Base-by-base conservation (phyloP, 371 early-diverging fungal genomes). In the Dichotomocladium elegans region DNA sequence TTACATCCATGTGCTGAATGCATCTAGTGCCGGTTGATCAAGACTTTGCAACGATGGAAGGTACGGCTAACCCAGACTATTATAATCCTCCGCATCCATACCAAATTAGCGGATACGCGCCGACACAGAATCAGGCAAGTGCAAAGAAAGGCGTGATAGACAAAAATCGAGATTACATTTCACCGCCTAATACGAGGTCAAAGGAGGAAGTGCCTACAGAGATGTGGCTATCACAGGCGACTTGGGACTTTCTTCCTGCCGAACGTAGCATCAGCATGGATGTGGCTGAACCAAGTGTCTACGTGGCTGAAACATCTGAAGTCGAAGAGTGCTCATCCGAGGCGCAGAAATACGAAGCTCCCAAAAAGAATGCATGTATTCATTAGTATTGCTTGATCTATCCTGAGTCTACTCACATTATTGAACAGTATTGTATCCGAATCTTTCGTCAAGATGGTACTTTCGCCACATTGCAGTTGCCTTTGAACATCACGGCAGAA, bases 391-490 rank as follows among this genome's bases (percentile, higher is more conserved):
- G 12, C 4, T 22, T n/a, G 14, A 27, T n/a, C 14, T 12, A 40
- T 9, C 5, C 15, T 22, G 1, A 1, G 41, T 25, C 29, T 43
- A 8, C 21, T 34, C n/a, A 40, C 15, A 41, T 6, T 14, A 15
- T 4, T 14, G 11, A 27, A 12, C 55, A 77, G 76, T 79, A 69
- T 47, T 74, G 74, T 52, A 81, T 87, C 41, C 81, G 85, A 24
- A 77, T 85, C 21, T 87, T 85, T 57, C 70, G 82, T 26, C 79
- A 78, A 2, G 91, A 90, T 57, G 78, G 81, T 28, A 91, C 92
- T 0, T 92, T 88, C 63, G 86, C 83, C 28, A 91, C 91, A 0
- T 76, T 92, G 40, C 81, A 76, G 47, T 81, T 85, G 31, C 78
- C 79, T 5, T 64, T 89, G 22, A 72, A 77, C 21, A 80, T 83